Evolutionary conservation across 345 rosid species (phyloP).

Genomic region (Erodium maritimum): DNA sequence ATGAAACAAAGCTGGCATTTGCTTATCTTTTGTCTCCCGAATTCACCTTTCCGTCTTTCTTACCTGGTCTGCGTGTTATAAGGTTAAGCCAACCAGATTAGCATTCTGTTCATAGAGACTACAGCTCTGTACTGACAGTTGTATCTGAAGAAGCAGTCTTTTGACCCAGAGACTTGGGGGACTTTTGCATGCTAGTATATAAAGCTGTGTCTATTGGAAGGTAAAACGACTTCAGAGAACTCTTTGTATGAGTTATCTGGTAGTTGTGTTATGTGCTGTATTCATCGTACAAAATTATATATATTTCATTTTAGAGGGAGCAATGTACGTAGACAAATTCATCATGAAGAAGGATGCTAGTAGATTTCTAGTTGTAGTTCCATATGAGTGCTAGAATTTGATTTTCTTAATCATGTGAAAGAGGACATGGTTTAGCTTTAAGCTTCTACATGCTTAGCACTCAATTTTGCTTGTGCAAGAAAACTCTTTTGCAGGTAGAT

Average conservation of each 20-base stretch:
- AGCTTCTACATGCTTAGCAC: no score
- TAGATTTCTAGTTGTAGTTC: no score
- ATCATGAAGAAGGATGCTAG: not conserved
- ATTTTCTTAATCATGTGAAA: no score
- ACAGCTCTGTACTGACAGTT: not conserved
- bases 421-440: no score
- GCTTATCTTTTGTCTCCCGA: not conserved
- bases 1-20: not conserved
- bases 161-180: no score
- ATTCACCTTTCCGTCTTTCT: not conserved
- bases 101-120: not conserved
- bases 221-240: no score
- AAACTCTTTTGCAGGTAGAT: no score
- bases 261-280: not conserved
- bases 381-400: no score
- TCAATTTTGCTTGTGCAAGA: no score
- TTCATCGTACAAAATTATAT: not conserved
- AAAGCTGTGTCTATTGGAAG: no score
- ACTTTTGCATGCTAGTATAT: not conserved
- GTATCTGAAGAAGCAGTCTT: no score
- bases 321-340: not conserved
- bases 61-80: not conserved
- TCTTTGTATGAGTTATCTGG: no score
- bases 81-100: not conserved
- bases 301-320: not conserved